Evolutionary conservation across 1,139 yeast genomes (phyloP).

Genomic region (Geotrichum candidum): DNA sequence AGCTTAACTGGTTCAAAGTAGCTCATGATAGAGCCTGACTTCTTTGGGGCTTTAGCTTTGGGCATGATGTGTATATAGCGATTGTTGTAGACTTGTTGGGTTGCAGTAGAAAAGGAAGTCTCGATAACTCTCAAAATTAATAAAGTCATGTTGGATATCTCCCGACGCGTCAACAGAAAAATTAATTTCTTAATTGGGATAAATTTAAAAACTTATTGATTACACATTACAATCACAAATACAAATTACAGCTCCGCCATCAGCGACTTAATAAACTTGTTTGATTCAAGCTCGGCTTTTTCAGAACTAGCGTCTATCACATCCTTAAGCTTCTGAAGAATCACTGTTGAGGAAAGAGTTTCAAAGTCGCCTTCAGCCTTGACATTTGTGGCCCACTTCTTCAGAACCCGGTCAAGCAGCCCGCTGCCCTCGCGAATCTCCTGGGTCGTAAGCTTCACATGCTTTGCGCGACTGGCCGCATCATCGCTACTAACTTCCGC

Average conservation of each 20-base stretch:
- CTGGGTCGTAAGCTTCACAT: constrained; percentile 39
- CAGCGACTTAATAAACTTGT: constrained; percentile 21
- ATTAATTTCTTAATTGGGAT: neutral
- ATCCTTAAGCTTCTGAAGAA: constrained; percentile 39
- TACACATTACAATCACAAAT: neutral
- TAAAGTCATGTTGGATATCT: neutral
- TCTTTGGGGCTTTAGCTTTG: constrained; percentile 2
- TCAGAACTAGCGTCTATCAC: constrained; percentile 26
- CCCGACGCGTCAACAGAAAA: neutral
- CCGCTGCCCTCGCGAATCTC: constrained; percentile 56
- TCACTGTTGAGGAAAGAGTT: constrained; percentile 36
- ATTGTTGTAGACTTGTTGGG: neutral
- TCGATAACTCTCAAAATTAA: neutral
- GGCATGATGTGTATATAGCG: neutral
- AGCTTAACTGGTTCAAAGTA: constrained; percentile 8
- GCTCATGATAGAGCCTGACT: constrained; percentile 7
- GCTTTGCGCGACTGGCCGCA: constrained; percentile 16
- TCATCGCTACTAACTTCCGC: constrained; percentile 34
- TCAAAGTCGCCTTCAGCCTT: constrained; percentile 33
- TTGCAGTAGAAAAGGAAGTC: neutral
- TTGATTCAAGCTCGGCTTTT: constrained; percentile 16
- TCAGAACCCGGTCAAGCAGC: constrained; percentile 49
- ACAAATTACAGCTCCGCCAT: constrained; percentile 19
- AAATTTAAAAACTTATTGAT: neutral
- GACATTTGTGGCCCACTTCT: constrained; percentile 54